These are phyloP conservation scores for Obelidium mucronatum DNA, from an alignment of 192 early-diverging fungal species.

Conservation along the genomic window DNA sequence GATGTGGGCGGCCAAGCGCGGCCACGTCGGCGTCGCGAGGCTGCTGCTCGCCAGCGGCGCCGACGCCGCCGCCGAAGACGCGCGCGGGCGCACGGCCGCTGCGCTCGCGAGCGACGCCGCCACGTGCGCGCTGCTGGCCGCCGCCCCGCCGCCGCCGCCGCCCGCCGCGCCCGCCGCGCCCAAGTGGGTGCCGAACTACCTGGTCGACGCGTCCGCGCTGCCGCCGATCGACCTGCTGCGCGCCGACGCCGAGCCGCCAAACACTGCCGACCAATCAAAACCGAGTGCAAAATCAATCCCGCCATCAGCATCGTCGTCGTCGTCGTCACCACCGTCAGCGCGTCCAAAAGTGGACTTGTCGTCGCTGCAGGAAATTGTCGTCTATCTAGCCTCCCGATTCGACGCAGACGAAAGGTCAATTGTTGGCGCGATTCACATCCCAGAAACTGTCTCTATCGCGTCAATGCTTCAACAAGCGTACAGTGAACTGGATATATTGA, in stretches of 20 bases:
- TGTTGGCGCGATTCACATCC: slow-evolving; percentile 18
- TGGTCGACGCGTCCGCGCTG: slow-evolving; percentile 3
- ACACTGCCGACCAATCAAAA: background rate
- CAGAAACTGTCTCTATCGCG: background rate
- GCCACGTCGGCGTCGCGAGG: slow-evolving; percentile 13
- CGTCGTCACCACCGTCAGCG: too few relatives aligned
- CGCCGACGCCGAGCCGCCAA: background rate
- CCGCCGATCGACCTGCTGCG: slow-evolving; percentile 11
- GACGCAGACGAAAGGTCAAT: background rate
- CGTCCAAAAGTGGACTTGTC: background rate
- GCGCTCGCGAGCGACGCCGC: background rate
- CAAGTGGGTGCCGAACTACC: slow-evolving; percentile 26
- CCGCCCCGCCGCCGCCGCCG: background rate
- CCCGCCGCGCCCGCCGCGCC: background rate
- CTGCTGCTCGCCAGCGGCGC: slow-evolving; percentile 21
- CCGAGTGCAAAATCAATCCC: too few relatives aligned
- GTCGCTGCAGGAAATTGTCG: slow-evolving; percentile 10
- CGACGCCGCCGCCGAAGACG: background rate
- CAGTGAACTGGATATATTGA: background rate
- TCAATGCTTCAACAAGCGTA: background rate
- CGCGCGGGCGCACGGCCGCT: background rate
- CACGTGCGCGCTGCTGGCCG: background rate
- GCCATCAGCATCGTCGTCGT: too few relatives aligned
- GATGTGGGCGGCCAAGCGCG: slow-evolving; percentile 27
- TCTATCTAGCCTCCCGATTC: background rate